Percentiles rank a stretch among this genome's conserved stretches.
phyloP scores from a whole-genome alignment of 208 protist species.

The Trypanosoma grayi region DNA sequence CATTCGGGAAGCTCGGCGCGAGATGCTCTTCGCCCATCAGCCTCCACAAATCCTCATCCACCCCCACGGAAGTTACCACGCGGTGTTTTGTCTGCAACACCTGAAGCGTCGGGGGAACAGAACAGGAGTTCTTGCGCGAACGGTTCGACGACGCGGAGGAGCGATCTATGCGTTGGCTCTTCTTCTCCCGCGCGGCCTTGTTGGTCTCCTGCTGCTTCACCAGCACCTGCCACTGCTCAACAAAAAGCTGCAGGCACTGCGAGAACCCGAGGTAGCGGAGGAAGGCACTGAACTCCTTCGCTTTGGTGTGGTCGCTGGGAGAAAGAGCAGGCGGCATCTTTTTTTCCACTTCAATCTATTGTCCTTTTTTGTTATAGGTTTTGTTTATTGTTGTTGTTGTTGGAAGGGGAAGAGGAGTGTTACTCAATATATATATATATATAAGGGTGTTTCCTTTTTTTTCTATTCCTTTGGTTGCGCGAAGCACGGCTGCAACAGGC shows the following conservation, averaged over 20 bases:
- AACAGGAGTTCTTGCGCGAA: conserved; percentile 5
- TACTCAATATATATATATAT: no score
- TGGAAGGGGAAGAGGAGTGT: no score
- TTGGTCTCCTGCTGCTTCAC: conserved; percentile 15
- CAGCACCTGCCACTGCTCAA: conserved; percentile 21
- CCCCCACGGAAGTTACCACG: conserved; percentile 42
- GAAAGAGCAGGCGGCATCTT: conserved; percentile 14
- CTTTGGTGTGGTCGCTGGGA: conserved; percentile 10
- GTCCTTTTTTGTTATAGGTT: not conserved
- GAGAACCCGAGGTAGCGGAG: conserved; percentile 15
- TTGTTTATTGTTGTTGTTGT: conserved; percentile 2
- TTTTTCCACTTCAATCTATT: not conserved
- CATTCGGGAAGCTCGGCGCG: conserved; percentile 39
- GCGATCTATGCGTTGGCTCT: not conserved
- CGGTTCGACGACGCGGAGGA: conserved; percentile 7
- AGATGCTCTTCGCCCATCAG: conserved; percentile 14
- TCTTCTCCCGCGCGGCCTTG: not conserved
- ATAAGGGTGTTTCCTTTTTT: no score
- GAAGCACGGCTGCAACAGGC: no score
- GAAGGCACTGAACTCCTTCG: conserved; percentile 22
- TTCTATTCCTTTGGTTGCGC: no score
- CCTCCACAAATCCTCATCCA: conserved; percentile 44
- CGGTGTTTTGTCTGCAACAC: conserved; percentile 18
- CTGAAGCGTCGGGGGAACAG: not conserved
- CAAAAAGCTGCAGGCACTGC: conserved; percentile 13